Base-by-base conservation (phyloP, 1,284 basidiomycete species). In the Pseudozyma sp. region DNA sequence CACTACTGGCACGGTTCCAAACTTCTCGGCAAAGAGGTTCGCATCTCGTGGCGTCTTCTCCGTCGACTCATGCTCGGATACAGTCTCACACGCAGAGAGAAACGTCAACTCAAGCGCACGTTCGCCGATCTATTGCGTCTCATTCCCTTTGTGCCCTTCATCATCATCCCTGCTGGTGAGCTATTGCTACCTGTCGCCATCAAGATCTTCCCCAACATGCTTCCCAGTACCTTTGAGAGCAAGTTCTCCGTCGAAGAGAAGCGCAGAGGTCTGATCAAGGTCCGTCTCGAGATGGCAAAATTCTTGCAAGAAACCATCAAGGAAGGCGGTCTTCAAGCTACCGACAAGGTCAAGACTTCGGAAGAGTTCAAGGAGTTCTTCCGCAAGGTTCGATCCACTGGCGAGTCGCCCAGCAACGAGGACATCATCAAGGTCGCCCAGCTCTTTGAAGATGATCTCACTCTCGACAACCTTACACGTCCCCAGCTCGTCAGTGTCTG, bases 341-440 rank as follows among this genome's bases (percentile, higher is more conserved):
- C 93, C 8, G 95, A 86, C 69, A 85, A 96, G 83, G 95, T 99
- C 65, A 90, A 97, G 62, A 93, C 93, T 68, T 93, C 90, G 55
- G 94, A 97, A 70, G 94, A 95, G 59, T 99, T 99, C 89, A 98
- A 98, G 84, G 94, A 97, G 86, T 99, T 99, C 87, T 99, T 99
- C 91, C 91, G 94, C 84, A 99, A 99, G 88, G 93, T 98, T 68
- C 92, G 96, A 61, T 92, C 93, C 9, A 99, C 95, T 1, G 96
- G 96, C 64, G 96, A 98, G 87, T 89, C 91, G 1, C 96, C 96
- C 18, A 95, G 94, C 2, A 88, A 91, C 7, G 86, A 90, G 69
- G 96, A 99, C 83, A 90, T 98, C 74, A 91, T 97, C 87, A 93
- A 91, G 80, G 96, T 99, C 34, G 96, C 96, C 57, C 94, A 94